These are phyloP conservation scores for Boletus barrowsii DNA, from an alignment of 768 basidiomycete species.

Conservation along the genomic window DNA sequence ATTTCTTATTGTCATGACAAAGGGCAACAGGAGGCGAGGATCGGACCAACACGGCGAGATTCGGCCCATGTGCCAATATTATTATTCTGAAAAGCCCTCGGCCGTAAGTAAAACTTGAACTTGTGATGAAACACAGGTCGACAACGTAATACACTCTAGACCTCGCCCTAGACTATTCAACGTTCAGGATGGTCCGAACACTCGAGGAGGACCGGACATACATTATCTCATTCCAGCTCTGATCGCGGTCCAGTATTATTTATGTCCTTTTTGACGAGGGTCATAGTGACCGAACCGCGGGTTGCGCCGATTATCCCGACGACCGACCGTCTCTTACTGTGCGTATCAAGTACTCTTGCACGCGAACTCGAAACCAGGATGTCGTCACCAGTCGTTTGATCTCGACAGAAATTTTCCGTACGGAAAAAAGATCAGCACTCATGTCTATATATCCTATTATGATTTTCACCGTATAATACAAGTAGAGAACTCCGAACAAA, in stretches of 20 bases:
- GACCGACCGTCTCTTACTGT: not conserved
- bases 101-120: constrained; percentile 4
- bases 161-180: not conserved
- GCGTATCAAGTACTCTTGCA: not conserved
- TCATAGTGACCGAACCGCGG: not conserved
- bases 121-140: not conserved
- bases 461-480: constrained; percentile 19
- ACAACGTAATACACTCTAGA: not conserved
- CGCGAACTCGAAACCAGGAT: constrained; percentile 4
- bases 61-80: not conserved
- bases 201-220: not conserved
- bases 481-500: constrained; percentile 2
- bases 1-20: constrained; percentile 6
- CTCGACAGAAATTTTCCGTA: not conserved
- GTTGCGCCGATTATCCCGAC: not conserved
- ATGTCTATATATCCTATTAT: constrained; percentile 16
- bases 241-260: constrained; percentile 1
- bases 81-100: not conserved
- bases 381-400: not conserved
- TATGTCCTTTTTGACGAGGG: not conserved
- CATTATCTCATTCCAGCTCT: constrained; percentile 9
- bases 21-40: not conserved
- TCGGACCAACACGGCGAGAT: not conserved
- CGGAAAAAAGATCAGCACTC: not conserved
- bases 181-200: no score